These are phyloP conservation scores for Ascocoryne sarcoides DNA, from an alignment of 2,329 filamentous ascomycete genomes.

Conservation along the genomic window DNA sequence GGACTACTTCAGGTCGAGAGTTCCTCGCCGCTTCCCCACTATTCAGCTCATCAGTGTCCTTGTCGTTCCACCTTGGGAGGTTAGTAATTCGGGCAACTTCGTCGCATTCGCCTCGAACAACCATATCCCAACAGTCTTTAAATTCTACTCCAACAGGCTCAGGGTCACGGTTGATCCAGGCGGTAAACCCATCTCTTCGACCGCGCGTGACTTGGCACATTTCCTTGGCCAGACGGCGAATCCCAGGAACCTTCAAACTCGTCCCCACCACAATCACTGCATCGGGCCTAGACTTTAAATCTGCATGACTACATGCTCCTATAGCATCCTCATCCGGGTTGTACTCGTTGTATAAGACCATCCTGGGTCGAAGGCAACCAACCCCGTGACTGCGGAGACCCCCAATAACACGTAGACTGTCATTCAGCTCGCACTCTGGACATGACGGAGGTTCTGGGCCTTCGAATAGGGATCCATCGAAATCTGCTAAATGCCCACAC, in stretches of 20 bases:
- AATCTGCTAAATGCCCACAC: constrained; percentile 67
- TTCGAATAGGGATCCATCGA: constrained; percentile 72
- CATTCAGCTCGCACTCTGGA: constrained; percentile 61
- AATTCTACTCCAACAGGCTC: constrained; percentile 77
- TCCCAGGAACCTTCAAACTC: constrained; percentile 88
- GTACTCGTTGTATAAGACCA: constrained; percentile 95
- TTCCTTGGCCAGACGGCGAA: constrained; percentile 80
- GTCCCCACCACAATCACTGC: constrained; percentile 93
- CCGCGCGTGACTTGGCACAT: constrained; percentile 81
- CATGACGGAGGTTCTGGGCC: constrained; percentile 80
- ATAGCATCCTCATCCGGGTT: constrained; percentile 97
- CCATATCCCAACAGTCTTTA: constrained; percentile 86
- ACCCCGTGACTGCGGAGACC: constrained; percentile 92
- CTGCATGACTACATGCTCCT: constrained; percentile 77
- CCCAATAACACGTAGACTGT: constrained; percentile 66
- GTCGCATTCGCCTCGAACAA: constrained; percentile 81
- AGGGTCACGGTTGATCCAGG: constrained; percentile 89
- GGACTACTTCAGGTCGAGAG: constrained; percentile 35
- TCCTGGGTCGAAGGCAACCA: constrained; percentile 78
- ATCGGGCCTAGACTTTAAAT: constrained; percentile 78
- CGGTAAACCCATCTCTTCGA: constrained; percentile 73
- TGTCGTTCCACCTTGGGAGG: constrained; percentile 50
- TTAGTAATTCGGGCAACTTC: constrained; percentile 69
- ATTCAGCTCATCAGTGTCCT: constrained; percentile 41
- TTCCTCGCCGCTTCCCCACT: constrained; percentile 35